These are phyloP conservation scores for Coemansia furcata DNA, from an alignment of 192 early-diverging fungal species.

Conservation along the genomic window DNA sequence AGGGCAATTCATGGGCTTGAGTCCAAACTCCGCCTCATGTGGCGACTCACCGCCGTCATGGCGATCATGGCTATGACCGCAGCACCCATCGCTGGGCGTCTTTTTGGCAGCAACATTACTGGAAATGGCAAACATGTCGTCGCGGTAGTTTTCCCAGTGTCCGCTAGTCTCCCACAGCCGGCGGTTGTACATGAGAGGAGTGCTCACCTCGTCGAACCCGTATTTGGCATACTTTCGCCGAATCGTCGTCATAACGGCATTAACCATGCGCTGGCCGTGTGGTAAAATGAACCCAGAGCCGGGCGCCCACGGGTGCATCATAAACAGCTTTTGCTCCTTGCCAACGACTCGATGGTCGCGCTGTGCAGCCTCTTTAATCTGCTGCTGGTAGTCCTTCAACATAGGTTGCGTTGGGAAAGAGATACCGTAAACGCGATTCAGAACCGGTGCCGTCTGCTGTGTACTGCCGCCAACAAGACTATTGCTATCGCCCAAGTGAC, in stretches of 20 bases:
- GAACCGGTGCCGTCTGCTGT: conserved; percentile 51
- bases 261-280: conserved; percentile 77
- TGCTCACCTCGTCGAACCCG: conserved; percentile 87
- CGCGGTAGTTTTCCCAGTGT: conserved; percentile 95
- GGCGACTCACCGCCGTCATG: conserved; percentile 11
- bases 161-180: conserved; percentile 90
- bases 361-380: conserved; percentile 51
- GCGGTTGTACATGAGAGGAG: conserved; percentile 90
- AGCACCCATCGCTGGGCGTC: conserved; percentile 12
- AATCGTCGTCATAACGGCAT: conserved; percentile 72
- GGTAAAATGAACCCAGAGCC: conserved; percentile 77
- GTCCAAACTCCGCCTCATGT: conserved; percentile 67
- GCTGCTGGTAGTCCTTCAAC: conserved; percentile 56
- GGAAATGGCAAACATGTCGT: conserved; percentile 82
- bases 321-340: conserved; percentile 67
- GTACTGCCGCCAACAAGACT: background rate
- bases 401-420: conserved; percentile 59
- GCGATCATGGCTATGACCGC: conserved; percentile 25
- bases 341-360: conserved; percentile 72
- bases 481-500: conserved; percentile 10
- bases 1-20: conserved; percentile 99
- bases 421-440: conserved; percentile 74
- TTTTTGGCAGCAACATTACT: conserved; percentile 4
- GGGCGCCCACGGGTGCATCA: conserved; percentile 66
- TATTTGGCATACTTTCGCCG: conserved; percentile 70